Conservation (phyloP, 352 stramenopile genomes). For the Globisporangium takayamanum region DNA sequence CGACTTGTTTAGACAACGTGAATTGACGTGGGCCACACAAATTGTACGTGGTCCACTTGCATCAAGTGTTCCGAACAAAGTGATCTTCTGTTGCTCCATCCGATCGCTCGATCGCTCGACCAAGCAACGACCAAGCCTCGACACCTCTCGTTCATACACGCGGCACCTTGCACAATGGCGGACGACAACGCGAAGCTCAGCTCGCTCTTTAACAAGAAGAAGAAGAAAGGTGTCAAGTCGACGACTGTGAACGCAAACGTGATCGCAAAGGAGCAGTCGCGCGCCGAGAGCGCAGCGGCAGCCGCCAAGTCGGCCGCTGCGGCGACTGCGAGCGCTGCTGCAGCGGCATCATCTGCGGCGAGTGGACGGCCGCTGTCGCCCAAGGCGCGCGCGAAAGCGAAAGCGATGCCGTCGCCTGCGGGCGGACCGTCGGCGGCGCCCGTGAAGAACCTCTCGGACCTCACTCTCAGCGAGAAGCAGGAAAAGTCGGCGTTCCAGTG, state of each 20-base stretch:
- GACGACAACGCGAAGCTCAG: constrained; percentile 66
- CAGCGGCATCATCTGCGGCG: constrained; percentile 7
- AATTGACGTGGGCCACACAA: neutral
- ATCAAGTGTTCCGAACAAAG: neutral
- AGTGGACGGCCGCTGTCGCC: neutral
- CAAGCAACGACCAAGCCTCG: neutral
- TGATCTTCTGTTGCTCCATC: neutral
- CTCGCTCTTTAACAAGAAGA: constrained; percentile 78
- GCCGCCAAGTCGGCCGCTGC: constrained; percentile 13
- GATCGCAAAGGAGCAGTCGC: constrained; percentile 56
- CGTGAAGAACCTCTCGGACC: constrained; percentile 56
- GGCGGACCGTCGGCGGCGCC: constrained; percentile 11
- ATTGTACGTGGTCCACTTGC: neutral
- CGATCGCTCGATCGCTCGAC: neutral
- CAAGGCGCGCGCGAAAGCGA: constrained; percentile 9
- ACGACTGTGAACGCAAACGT: constrained; percentile 74
- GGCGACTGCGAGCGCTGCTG: neutral
- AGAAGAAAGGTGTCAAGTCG: constrained; percentile 75
- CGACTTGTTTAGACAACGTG: too few species aligned
- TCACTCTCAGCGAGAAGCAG: constrained; percentile 48
- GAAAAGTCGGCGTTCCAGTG: constrained; percentile 62
- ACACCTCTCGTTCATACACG: neutral
- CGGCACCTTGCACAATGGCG: neutral
- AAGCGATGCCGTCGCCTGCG: constrained; percentile 15
- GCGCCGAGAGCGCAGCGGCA: constrained; percentile 20